Percentiles rank a stretch among this genome's conserved stretches.
These are phyloP conservation scores for Abelmoschus esculentus DNA, from an alignment of 345 rosid species.

Conservation along the genomic window DNA sequence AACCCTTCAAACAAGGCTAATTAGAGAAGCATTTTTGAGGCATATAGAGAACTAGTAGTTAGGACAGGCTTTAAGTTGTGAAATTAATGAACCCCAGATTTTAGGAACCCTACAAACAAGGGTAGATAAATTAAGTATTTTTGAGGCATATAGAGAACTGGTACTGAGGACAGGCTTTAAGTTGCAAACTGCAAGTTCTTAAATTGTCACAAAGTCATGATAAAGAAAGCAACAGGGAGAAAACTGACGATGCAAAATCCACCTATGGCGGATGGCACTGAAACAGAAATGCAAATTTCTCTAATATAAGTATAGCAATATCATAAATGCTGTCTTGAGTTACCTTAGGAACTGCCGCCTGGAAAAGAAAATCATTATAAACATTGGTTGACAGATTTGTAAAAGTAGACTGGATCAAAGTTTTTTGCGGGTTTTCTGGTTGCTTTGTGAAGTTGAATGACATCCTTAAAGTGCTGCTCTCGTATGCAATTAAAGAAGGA, in stretches of 20 bases:
- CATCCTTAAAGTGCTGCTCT: conserved; percentile 75
- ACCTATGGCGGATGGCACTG: not conserved
- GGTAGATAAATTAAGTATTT: not conserved
- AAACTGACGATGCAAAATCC: not conserved
- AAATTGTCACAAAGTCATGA: not conserved
- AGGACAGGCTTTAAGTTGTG: not conserved
- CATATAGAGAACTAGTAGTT: not conserved
- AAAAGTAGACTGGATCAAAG: conserved; percentile 66
- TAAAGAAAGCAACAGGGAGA: not conserved
- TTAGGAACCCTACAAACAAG: not conserved
- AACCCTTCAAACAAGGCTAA: not conserved
- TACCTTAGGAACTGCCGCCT: conserved; percentile 99
- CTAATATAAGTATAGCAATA: not conserved
- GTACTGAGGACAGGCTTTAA: not conserved
- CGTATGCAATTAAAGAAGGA: conserved; percentile 70
- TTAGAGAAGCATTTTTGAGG: not conserved
- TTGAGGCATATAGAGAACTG: not conserved
- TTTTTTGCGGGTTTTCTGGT: conserved; percentile 62
- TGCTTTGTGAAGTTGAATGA: conserved; percentile 71
- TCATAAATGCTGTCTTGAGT: conserved; percentile 10
- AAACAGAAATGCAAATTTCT: not conserved
- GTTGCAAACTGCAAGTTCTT: not conserved
- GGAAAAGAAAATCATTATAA: conserved; percentile 76
- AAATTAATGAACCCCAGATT: not conserved
- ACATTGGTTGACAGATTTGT: conserved; percentile 56